Evolutionary conservation across 148 eudicot genomes (phyloP).

Genomic region (Selenicereus undatus): DNA sequence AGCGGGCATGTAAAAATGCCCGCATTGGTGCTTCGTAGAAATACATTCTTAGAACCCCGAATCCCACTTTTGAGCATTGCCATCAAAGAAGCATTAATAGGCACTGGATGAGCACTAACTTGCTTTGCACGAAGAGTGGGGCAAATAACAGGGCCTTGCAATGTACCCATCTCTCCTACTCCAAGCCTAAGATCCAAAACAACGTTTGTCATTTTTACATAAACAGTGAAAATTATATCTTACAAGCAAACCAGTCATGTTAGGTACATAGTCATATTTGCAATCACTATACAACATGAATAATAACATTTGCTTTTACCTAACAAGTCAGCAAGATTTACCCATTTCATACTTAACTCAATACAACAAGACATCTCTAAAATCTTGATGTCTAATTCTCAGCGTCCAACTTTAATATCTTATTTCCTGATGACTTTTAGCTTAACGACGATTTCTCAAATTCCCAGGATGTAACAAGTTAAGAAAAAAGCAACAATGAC

Average conservation of each 20-base stretch:
- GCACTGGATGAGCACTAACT: conserved; percentile 41
- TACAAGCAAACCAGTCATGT: neutral
- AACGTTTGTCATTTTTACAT: conserved; percentile 1
- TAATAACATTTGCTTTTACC: neutral
- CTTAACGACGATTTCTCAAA: neutral
- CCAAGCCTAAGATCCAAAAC: conserved; percentile 14
- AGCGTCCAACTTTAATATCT: neutral
- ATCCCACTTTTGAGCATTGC: conserved; percentile 46
- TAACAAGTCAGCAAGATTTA: neutral
- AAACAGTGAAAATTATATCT: conserved; percentile 2
- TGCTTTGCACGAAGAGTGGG: conserved; percentile 60
- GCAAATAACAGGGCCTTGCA: conserved; percentile 77
- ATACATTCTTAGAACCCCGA: conserved; percentile 46
- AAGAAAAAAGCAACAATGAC: neutral
- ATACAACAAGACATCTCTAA: neutral
- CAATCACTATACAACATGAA: neutral
- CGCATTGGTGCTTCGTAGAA: conserved; percentile 28
- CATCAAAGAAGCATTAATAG: conserved; percentile 36
- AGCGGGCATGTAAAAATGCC: conserved; percentile 23
- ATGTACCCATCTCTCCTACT: conserved; percentile 54
- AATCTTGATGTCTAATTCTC: conserved; percentile 6
- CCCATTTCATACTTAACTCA: conserved; percentile 12
- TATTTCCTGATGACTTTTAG: neutral
- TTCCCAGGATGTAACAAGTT: neutral
- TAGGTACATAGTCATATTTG: neutral